Conservation (phyloP, 1,284 basidiomycete genomes). For the Butyriboletus appendiculatus region DNA sequence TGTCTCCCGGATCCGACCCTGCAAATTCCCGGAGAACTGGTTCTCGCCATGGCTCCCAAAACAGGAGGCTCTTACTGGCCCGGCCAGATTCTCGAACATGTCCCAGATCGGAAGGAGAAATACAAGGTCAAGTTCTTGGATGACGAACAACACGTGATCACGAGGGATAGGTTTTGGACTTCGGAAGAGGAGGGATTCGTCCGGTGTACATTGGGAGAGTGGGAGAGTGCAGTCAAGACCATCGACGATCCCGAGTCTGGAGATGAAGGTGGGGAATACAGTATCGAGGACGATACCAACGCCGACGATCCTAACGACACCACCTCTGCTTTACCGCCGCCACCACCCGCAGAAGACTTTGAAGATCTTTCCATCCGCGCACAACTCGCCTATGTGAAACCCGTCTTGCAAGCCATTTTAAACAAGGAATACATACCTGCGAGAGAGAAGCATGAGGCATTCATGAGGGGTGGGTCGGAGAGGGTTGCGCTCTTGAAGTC, state of each 20-base stretch:
- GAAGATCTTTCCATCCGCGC: slow-evolving; percentile 47
- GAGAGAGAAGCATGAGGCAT: slow-evolving; percentile 46
- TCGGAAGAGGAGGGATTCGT: slow-evolving; percentile 56
- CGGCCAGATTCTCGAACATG: slow-evolving; percentile 55
- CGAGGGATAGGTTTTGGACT: slow-evolving; percentile 55
- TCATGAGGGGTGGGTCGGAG: slow-evolving; percentile 56
- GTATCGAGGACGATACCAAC: slow-evolving; percentile 26
- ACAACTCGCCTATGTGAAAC: slow-evolving; percentile 66
- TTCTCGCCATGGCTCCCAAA: slow-evolving; percentile 52
- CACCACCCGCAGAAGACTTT: slow-evolving; percentile 45
- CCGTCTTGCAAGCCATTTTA: slow-evolving; percentile 59
- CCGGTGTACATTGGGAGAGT: slow-evolving; percentile 59
- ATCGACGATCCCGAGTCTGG: slow-evolving; percentile 51
- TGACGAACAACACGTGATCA: slow-evolving; percentile 40
- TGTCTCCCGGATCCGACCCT: slow-evolving; percentile 49
- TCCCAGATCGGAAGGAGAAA: slow-evolving; percentile 37
- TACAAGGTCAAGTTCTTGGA: slow-evolving; percentile 63
- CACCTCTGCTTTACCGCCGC: slow-evolving; percentile 40
- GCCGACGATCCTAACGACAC: slow-evolving; percentile 32
- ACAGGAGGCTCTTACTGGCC: slow-evolving; percentile 58
- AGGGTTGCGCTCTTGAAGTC: slow-evolving; percentile 46
- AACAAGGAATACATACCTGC: slow-evolving; percentile 56
- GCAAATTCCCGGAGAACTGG: slow-evolving; percentile 63
- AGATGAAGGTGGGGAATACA: slow-evolving; percentile 44
- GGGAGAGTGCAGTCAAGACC: slow-evolving; percentile 46